Conservation (phyloP, 1,284 basidiomycete species). For the Sporisorium exsertum region DNA sequence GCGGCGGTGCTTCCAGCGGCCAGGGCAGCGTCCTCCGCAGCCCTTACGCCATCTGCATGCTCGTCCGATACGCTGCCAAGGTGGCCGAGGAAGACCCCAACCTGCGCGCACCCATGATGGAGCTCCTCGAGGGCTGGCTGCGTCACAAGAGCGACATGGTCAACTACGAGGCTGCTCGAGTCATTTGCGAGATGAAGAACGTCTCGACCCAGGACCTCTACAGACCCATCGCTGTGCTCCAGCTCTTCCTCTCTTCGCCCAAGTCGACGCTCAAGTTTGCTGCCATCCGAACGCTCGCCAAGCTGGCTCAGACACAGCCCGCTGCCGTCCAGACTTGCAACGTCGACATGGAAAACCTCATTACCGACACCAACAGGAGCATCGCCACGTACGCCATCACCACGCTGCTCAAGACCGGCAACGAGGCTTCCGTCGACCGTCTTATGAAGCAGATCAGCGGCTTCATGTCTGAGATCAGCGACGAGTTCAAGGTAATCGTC, state of each 20-base stretch:
- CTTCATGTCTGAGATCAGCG: slow-evolving; percentile 99
- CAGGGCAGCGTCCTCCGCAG: slow-evolving; percentile 87
- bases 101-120: slow-evolving; percentile 76
- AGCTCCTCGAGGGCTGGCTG: slow-evolving; percentile 92
- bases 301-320: slow-evolving; percentile 81
- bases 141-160: slow-evolving; percentile 99
- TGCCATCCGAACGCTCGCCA: slow-evolving; percentile 92
- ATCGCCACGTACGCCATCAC: slow-evolving; percentile 99
- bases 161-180: slow-evolving; percentile 97
- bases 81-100: slow-evolving; percentile 95
- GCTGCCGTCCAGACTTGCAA: slow-evolving; percentile 91
- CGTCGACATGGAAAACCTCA: slow-evolving; percentile 96
- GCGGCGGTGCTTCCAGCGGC: slow-evolving; percentile 76
- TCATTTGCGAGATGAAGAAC: slow-evolving; percentile 94
- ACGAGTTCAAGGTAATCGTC: slow-evolving; percentile 99
- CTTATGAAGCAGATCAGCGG: slow-evolving; percentile 99
- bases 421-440: slow-evolving; percentile 97
- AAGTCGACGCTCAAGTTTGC: slow-evolving; percentile 88
- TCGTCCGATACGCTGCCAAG: slow-evolving; percentile 96
- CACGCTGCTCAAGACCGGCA: slow-evolving; percentile 98
- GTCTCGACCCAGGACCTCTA: slow-evolving; percentile 82
- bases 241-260: slow-evolving; percentile 68
- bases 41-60: slow-evolving; percentile 98
- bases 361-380: slow-evolving; percentile 94
- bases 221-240: slow-evolving; percentile 77